Percentiles rank a stretch among this genome's conserved stretches.
phyloP scores from a whole-genome alignment of 176 grass and related monocot genomes.

The Oryza officinalis region DNA sequence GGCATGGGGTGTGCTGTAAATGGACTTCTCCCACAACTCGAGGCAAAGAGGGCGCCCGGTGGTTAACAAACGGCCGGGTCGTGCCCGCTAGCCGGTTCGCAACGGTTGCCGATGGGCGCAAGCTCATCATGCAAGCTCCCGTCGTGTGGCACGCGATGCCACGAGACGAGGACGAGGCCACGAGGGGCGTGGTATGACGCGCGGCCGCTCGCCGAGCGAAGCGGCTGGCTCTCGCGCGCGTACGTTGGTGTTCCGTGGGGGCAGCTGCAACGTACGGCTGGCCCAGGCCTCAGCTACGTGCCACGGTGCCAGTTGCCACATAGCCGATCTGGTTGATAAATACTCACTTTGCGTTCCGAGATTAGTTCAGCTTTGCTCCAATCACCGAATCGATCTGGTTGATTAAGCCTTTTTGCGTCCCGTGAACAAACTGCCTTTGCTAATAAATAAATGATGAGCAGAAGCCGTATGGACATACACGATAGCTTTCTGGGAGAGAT shows the following conservation, averaged over 20 bases:
- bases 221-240: not conserved
- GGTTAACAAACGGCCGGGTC: not conserved
- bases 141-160: not conserved
- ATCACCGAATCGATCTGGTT: not conserved
- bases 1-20: no score
- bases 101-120: not conserved
- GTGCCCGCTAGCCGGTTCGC: no score
- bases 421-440: not conserved
- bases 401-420: not conserved
- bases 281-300: not conserved
- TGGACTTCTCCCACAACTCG: no score
- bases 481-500: not conserved
- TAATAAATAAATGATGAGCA: not conserved
- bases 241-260: not conserved
- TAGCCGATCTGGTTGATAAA: not conserved
- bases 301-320: not conserved
- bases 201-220: no score
- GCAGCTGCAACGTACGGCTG: not conserved
- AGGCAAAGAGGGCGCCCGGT: not conserved
- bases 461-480: not conserved
- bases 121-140: not conserved
- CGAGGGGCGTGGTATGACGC: not conserved
- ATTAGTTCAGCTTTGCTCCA: no score
- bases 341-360: not conserved
- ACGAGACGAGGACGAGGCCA: not conserved